Conservation (phyloP, 73 alveolate genomes). For the Uronychia binucleata region DNA sequence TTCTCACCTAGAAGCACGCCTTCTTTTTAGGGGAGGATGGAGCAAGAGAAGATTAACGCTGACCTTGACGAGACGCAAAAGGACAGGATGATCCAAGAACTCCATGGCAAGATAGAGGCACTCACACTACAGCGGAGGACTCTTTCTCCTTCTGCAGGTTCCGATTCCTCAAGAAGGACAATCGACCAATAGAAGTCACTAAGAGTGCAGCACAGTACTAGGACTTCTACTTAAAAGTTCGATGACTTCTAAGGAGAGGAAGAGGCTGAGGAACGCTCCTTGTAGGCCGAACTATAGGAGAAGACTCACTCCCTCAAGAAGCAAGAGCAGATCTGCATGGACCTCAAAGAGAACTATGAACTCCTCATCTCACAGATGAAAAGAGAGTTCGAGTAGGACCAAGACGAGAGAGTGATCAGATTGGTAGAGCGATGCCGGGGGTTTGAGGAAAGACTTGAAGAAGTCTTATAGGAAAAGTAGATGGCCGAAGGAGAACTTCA, state of each 20-base stretch:
- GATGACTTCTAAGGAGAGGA: neutral
- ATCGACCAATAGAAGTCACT: neutral
- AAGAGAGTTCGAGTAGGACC: neutral
- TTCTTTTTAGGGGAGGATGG: too few relatives aligned
- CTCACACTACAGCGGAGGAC: too few relatives aligned
- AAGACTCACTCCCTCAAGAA: neutral
- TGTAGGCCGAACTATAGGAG: neutral
- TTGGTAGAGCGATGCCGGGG: neutral
- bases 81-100: neutral
- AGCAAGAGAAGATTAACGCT: too few relatives aligned
- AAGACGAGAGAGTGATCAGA: neutral
- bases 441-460: neutral
- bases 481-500: neutral
- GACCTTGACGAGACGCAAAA: too few relatives aligned
- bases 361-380: neutral
- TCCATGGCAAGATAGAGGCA: too few relatives aligned
- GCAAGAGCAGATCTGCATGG: neutral
- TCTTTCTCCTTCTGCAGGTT: too few relatives aligned
- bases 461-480: neutral
- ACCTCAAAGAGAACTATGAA: neutral
- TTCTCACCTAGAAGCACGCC: too few relatives aligned
- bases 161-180: too few relatives aligned
- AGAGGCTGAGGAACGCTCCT: too few relatives aligned
- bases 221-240: neutral
- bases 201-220: neutral